Conservation (phyloP, 306 rosid genomes). For the Alnus glutinosa region DNA sequence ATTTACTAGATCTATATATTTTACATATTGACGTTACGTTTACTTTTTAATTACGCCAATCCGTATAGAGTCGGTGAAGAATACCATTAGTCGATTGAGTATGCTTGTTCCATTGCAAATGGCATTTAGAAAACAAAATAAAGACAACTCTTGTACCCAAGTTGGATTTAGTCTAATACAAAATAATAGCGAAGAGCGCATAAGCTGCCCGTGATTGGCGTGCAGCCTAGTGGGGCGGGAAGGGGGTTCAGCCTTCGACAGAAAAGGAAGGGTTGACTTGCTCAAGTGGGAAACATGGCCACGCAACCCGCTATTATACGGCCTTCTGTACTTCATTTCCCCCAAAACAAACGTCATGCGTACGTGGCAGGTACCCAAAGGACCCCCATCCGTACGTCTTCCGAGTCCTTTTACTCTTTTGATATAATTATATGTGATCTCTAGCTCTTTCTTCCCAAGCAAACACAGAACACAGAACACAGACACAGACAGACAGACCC, state of each 20-base stretch:
- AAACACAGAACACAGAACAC: conserved; percentile 3
- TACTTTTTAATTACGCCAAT: no score
- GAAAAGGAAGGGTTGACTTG: conserved; percentile 40
- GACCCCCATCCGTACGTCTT: conserved; percentile 34
- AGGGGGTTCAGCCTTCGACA: not conserved
- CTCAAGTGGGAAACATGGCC: conserved; percentile 33
- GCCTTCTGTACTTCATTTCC: conserved; percentile 35
- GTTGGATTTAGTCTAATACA: conserved; percentile 21
- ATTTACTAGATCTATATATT: no score
- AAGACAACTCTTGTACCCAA: not conserved
- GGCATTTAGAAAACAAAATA: no score
- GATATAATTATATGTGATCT: no score
- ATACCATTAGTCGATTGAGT: no score
- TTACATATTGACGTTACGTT: no score
- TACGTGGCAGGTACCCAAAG: conserved; percentile 19
- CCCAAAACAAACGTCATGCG: conserved; percentile 17
- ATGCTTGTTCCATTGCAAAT: no score
- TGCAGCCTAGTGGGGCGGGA: not conserved
- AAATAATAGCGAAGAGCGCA: not conserved
- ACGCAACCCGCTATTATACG: conserved; percentile 41
- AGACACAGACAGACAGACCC: not conserved
- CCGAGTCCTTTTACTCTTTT: not conserved
- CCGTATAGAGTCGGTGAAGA: no score
- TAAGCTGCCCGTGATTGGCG: conserved; percentile 14
- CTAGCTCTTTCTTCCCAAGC: conserved; percentile 8